These are phyloP conservation scores for Aegilops longissima DNA, from an alignment of 176 grass and related monocot species.

Conservation along the genomic window DNA sequence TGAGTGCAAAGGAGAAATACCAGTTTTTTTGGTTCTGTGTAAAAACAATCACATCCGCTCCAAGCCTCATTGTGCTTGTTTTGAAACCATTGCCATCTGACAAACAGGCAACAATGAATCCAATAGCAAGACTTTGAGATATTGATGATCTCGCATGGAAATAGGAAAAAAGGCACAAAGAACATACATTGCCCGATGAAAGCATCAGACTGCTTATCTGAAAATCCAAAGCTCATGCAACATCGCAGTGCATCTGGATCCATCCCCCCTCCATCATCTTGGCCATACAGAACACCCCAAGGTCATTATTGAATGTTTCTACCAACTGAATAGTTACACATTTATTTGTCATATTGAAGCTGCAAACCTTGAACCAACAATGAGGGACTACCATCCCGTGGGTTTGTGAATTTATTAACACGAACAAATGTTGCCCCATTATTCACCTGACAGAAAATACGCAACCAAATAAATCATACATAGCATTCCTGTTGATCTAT, in stretches of 20 bases:
- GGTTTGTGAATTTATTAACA: slow-evolving; percentile 59
- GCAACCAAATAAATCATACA: slow-evolving; percentile 31
- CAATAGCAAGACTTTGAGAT: slow-evolving; percentile 20
- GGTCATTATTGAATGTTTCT: slow-evolving; percentile 21
- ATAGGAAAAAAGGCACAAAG: slow-evolving; percentile 15
- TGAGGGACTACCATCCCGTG: slow-evolving; percentile 50
- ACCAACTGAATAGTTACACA: slow-evolving; percentile 7
- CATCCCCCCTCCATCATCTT: slow-evolving; percentile 99
- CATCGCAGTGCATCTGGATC: slow-evolving; percentile 67
- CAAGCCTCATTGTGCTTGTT: slow-evolving; percentile 98
- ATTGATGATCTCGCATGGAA: slow-evolving; percentile 34
- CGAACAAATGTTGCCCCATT: slow-evolving; percentile 77
- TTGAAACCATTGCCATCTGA: slow-evolving; percentile 99
- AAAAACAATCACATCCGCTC: slow-evolving; percentile 95
- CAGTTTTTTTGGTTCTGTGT: slow-evolving; percentile 68
- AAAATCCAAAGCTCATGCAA: slow-evolving; percentile 99
- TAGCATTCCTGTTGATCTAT: slow-evolving; percentile 5
- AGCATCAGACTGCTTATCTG: slow-evolving; percentile 86
- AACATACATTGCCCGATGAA: slow-evolving; percentile 92
- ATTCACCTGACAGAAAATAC: slow-evolving; percentile 52
- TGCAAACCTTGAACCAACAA: slow-evolving; percentile 77
- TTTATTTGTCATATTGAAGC: slow-evolving; percentile 27
- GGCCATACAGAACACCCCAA: slow-evolving; percentile 31
- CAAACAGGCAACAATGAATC: slow-evolving; percentile 36
- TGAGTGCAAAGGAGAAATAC: slow-evolving; percentile 24